Base-by-base conservation (phyloP, 2,329 filamentous ascomycete species). In the Pseudogymnoascus sp. region DNA sequence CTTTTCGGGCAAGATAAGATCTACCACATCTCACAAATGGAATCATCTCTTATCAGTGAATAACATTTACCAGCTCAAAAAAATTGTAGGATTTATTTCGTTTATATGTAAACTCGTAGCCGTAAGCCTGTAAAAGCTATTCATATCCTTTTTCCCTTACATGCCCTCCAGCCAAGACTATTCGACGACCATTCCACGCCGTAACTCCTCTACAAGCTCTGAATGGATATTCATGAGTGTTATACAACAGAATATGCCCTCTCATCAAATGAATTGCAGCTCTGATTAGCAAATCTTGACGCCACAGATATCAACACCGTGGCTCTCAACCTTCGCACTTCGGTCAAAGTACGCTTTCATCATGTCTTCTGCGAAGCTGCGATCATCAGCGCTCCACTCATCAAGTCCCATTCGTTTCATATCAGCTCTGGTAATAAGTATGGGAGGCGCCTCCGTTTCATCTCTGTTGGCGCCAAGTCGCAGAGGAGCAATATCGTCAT, bases 361-460 rank as follows among this genome's bases (percentile, higher is more conserved):
- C 61, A 89, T 77, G 63, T 87, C 85, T 66, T 78, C 78, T 15
- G 91, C 82, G 71, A 93, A 93, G 2, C 78, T 78, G n/a, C 83
- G 83, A 72, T 93, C 90, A 15, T 79, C 78, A 33, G 82, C 78
- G 71, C 88, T 92, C 89, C 90, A 95, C 0, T 87, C 80, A 69
- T 95, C 90, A 19, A 95, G 80, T 0, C 90, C 90, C 85, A 93
- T 88, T 53, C 81, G 79, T 64, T 84, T 82, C 60, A 93, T 73
- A 63, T 89, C 85, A 26, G 86, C 85, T 67, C 83, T 84, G 66
- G 82, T 82, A 21, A 93, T 77, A 11, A 80, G 78, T 60, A 90
- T 72, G 15, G 67, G 64, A 1, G 63, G 71, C 63, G 64, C 71
- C 7, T 69, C 69, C 19, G 66, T 64, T 10, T 74, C 73, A 3